Conservation (phyloP, 179 eudicot genomes). For the Drosera spatulata region DNA sequence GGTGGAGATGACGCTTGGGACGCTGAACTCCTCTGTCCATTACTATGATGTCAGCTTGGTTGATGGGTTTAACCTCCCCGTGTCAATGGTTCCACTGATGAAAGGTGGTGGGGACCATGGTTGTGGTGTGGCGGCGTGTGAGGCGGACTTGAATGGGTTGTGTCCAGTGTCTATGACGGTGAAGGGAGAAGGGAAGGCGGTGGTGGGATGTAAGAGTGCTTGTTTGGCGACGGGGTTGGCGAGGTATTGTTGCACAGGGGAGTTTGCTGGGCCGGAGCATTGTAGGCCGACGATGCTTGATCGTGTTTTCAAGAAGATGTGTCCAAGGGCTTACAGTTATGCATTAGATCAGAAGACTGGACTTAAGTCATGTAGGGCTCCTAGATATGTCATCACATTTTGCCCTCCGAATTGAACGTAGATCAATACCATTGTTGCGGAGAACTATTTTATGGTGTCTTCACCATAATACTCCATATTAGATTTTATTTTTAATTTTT, state of each 20-base stretch:
- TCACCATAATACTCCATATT: too few relatives aligned
- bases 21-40: conserved; percentile 48
- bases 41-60: conserved; percentile 87
- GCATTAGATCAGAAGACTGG: conserved; percentile 87
- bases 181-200: conserved; percentile 26
- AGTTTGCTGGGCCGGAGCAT: conserved; percentile 33
- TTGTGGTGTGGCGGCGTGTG: conserved; percentile 80
- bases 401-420: conserved; percentile 46
- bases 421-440: too few relatives aligned
- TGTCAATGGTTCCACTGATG: conserved; percentile 54
- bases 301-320: conserved; percentile 56
- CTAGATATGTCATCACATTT: conserved; percentile 71
- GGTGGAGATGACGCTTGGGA: conserved; percentile 90
- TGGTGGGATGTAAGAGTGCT: conserved; percentile 84
- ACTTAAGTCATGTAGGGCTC: conserved; percentile 66
- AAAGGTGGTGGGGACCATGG: conserved; percentile 30
- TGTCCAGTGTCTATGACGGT: conserved; percentile 69
- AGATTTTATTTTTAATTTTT: too few relatives aligned
- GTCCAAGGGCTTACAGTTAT: conserved; percentile 81
- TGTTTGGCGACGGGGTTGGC: conserved; percentile 66
- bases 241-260: conserved; percentile 82
- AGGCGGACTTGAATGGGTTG: conserved; percentile 52
- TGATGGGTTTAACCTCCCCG: conserved; percentile 86
- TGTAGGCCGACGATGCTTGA: conserved; percentile 57
- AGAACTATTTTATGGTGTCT: too few relatives aligned